Evolutionary conservation across 2,329 filamentous ascomycete genomes (phyloP), one percentile per base, ranked within the genome.

Genomic region (Fusarium vanettenii): DNA sequence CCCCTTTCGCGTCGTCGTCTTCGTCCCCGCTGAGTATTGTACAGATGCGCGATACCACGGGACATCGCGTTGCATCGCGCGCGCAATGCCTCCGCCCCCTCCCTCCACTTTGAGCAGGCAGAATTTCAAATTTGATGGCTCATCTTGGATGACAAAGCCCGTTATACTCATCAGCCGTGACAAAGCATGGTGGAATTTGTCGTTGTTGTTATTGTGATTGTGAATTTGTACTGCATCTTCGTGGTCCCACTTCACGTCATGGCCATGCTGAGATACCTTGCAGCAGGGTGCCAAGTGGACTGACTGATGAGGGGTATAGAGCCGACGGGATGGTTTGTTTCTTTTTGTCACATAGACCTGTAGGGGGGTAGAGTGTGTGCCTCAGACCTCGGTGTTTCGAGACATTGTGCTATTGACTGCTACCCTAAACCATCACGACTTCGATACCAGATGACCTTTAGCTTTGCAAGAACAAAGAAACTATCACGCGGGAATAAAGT

Each of bases 41-140:
- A 25, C 50, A 37, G 71, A 59, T 71, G 68, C 71, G 57, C 71
- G 57, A 74, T 69, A 59, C 69, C 65, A 74, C 69, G 72, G 69
- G 72, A 74, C 60, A 72, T 75, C 61, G 72, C 43, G 69, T 72
- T 74, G 66, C 69, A 75, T 69, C 59, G 69, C 64, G 35, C 29
- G 29, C 35, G 61, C 45, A 52, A 55, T 13, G 43, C 48, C 61
- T 18, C 59, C 57, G 16, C 18, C 25, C 25, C 25, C 27, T 18
- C 22, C 14, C 22, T 27, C 45, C 20, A 57, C 29, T 60, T 72
- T 50, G 43, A 22, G 39, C 45, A 52, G 48, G 48, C 48, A 52
- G 48, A 52, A 50, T 50, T 50, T 50, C 14, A 48, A 14, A 25
- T 31, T 16, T 29, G 71, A 64, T 74, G 60, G 67, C 65, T 50